Conservation (phyloP, 805 yeast species). For the Candida sphagnicola region DNA sequence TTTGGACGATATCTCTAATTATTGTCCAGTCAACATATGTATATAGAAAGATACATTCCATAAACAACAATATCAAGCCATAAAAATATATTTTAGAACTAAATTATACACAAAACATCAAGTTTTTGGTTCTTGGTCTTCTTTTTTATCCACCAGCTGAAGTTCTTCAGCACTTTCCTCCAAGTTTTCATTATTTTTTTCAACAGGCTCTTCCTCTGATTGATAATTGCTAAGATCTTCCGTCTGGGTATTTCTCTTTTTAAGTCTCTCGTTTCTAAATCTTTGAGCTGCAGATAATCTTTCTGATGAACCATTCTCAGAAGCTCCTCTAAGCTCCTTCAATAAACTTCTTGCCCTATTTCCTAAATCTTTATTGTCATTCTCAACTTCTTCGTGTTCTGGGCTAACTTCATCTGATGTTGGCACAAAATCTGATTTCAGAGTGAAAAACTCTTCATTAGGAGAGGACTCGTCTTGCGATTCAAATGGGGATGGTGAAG, state of each 20-base stretch:
- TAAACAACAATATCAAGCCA: no score
- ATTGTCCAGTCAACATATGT: conserved; percentile 4
- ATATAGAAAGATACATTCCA: no score
- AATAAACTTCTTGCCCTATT: conserved; percentile 61
- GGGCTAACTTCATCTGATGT: conserved; percentile 4
- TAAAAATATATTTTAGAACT: no score
- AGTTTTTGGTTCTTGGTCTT: not conserved
- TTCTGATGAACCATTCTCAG: conserved; percentile 13
- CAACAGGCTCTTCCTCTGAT: conserved; percentile 6
- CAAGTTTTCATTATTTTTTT: conserved; percentile 2
- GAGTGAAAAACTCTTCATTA: conserved; percentile 6
- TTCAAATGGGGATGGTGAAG: not conserved
- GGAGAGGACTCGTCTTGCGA: conserved; percentile 5
- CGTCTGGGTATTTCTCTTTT: conserved; percentile 14
- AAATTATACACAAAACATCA: not conserved
- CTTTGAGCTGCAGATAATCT: conserved; percentile 38
- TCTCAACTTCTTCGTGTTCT: conserved; percentile 13
- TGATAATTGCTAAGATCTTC: not conserved
- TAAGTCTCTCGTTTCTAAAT: conserved; percentile 37
- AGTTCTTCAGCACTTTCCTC: not conserved
- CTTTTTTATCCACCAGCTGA: not conserved
- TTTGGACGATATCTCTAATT: conserved; percentile 21
- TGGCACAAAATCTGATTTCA: conserved; percentile 5
- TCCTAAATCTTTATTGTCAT: conserved; percentile 39
- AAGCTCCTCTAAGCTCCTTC: conserved; percentile 50